Evolutionary conservation across 768 basidiomycete species (phyloP).

Genomic region (Lyophyllum decastes): DNA sequence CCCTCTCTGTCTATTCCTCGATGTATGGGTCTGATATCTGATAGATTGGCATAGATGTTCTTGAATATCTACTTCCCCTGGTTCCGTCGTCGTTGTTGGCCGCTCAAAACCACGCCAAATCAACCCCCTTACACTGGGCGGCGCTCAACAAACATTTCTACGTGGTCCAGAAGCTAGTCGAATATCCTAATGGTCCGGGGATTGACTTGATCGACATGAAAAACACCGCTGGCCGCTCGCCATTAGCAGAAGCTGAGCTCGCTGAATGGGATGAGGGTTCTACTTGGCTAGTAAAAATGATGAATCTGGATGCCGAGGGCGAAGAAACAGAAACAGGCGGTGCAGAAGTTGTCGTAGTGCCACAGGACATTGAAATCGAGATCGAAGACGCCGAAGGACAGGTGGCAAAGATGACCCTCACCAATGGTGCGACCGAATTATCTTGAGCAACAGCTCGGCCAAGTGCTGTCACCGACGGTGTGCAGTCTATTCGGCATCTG

Average conservation of each 20-base stretch:
- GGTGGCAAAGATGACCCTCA: slow-evolving; percentile 64
- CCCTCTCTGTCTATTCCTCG: slow-evolving; percentile 7
- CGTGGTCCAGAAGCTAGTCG: slow-evolving; percentile 59
- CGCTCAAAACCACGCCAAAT: slow-evolving; percentile 67
- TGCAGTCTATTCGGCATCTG: too few relatives aligned
- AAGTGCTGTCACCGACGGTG: too few relatives aligned
- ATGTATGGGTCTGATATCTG: slow-evolving; percentile 38
- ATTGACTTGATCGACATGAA: slow-evolving; percentile 72
- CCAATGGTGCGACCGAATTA: slow-evolving; percentile 19
- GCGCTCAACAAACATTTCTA: slow-evolving; percentile 78
- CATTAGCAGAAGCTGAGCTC: slow-evolving; percentile 81
- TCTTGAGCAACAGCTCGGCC: background rate
- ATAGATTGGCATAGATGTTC: slow-evolving; percentile 64
- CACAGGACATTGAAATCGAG: slow-evolving; percentile 61
- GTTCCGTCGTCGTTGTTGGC: slow-evolving; percentile 55
- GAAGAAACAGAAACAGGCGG: slow-evolving; percentile 33
- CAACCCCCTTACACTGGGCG: slow-evolving; percentile 92
- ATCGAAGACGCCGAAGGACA: slow-evolving; percentile 73
- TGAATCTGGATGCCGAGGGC: slow-evolving; percentile 63
- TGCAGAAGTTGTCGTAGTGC: slow-evolving; percentile 30
- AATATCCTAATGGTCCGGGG: slow-evolving; percentile 58
- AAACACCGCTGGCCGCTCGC: slow-evolving; percentile 70
- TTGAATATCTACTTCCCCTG: slow-evolving; percentile 72
- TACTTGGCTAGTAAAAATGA: slow-evolving; percentile 78
- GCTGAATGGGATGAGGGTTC: slow-evolving; percentile 85